Base-by-base conservation (phyloP, 2,329 filamentous ascomycete species). In the Orbilia quercus region DNA sequence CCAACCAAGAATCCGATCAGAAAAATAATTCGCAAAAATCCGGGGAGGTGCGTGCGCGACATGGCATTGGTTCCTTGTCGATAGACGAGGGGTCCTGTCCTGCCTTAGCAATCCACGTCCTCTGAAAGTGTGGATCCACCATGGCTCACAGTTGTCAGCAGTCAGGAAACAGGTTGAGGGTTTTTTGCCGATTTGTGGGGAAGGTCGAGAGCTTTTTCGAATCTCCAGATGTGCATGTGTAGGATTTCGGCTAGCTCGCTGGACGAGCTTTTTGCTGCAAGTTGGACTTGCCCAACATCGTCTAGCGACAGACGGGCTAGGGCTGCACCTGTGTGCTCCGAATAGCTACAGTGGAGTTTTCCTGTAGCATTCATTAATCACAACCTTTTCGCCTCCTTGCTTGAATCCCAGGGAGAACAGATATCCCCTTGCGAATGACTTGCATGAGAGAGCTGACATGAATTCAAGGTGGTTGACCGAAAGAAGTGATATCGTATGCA, bases 161-260 rank as follows among this genome's bases (percentile, higher is more conserved):
- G 38, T 53, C 60, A 38, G 51, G 54, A 73, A 73, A 73, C 69
- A 73, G 60, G 69, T 73, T 73, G 69, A 73, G 69, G 69, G 69
- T 59, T 73, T 73, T 73, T 73, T 73, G 69, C 69, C 54, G 54
- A 66, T 73, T 73, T 73, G 69, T 73, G 69, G 69, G 69, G 69
- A 73, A 73, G 60, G 50, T 66, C 34, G 66, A 34, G 66, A 64
- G 66, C 66, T 71, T 31, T 64, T 51, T n/a, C n/a, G n/a, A 64
- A 71, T 42, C 55, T 62, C 40, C 59, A n/a, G n/a, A n/a, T n/a
- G n/a, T n/a, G n/a, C 45, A 59, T 72, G 63, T 36, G 66, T 47
- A 66, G 54, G 36, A 50, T 42, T n/a, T 38, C n/a, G 23, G 42
- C 42, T 59, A 65, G 53, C 58, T 38, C 45, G 36, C 22, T 9